These are phyloP conservation scores for Clonostachys rosea DNA, from an alignment of 2,329 filamentous ascomycete genomes.

Conservation along the genomic window DNA sequence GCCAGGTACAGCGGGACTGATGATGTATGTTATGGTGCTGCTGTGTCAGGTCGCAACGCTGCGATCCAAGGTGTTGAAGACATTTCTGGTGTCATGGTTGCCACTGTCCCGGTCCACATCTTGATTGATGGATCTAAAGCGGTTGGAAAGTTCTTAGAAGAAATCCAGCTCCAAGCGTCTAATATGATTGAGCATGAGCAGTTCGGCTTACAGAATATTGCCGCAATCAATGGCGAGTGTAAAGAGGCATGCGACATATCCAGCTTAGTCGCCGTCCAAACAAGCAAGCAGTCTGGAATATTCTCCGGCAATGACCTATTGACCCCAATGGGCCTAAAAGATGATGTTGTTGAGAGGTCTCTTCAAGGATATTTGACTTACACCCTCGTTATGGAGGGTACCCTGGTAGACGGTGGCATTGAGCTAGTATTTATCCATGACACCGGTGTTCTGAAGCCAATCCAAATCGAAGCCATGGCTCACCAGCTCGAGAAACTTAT, in stretches of 20 bases:
- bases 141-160: conserved; percentile 4
- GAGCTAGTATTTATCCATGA: neutral
- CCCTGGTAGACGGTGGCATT: neutral
- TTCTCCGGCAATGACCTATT: too few relatives aligned
- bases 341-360: neutral
- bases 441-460: neutral
- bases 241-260: conserved; percentile 7
- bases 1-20: conserved; percentile 7
- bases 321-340: conserved; percentile 2
- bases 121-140: conserved; percentile 1
- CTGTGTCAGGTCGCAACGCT: conserved; percentile 13
- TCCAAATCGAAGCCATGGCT: neutral
- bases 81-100: conserved; percentile 8
- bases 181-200: conserved; percentile 8
- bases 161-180: conserved; percentile 3
- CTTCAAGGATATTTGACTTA: conserved; percentile 2
- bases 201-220: conserved; percentile 12
- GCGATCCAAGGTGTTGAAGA: conserved; percentile 6
- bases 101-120: conserved; percentile 7
- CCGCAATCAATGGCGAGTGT: conserved; percentile 2
- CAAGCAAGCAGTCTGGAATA: neutral
- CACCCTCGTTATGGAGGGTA: neutral
- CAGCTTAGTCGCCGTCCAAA: conserved; percentile 8
- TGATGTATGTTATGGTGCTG: conserved; percentile 14
- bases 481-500: conserved; percentile 2